Evolutionary conservation across 202 grass and related monocot species (phyloP).

Genomic region (Schoenoplectus triqueter): DNA sequence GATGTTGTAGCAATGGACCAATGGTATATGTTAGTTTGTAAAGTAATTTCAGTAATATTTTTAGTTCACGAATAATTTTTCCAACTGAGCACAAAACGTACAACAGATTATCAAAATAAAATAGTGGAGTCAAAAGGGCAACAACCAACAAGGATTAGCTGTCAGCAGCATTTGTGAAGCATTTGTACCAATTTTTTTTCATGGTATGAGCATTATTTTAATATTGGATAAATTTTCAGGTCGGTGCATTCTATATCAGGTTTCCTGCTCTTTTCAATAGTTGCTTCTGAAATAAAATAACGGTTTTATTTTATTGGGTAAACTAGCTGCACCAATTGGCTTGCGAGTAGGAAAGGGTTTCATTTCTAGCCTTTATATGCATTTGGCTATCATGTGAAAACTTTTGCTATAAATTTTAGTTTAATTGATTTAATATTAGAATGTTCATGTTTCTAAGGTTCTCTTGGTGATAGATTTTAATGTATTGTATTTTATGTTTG

Average conservation of each 20-base stretch:
- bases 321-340: constrained; percentile 82
- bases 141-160: not conserved
- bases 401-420: too few relatives aligned
- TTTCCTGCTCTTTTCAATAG: constrained; percentile 80
- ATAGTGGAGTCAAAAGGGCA: not conserved
- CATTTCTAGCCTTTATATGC: too few relatives aligned
- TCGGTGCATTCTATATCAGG: constrained; percentile 72
- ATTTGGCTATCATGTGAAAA: too few relatives aligned
- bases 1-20: not conserved
- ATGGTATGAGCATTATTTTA: not conserved
- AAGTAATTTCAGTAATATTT: not conserved
- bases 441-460: too few relatives aligned
- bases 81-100: not conserved
- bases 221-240: constrained; percentile 50
- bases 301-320: constrained; percentile 56
- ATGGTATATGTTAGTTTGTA: not conserved
- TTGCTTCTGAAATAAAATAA: constrained; percentile 85
- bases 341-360: constrained; percentile 59
- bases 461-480: too few relatives aligned
- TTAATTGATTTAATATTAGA: too few relatives aligned
- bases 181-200: not conserved
- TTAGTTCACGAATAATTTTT: not conserved
- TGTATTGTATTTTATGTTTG: too few relatives aligned
- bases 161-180: not conserved
- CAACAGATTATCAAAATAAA: not conserved